Percentiles rank a stretch among this genome's conserved stretches.
These are phyloP conservation scores for Nakazawaea ishiwadae DNA, from an alignment of 805 yeast genomes.

Conservation along the genomic window DNA sequence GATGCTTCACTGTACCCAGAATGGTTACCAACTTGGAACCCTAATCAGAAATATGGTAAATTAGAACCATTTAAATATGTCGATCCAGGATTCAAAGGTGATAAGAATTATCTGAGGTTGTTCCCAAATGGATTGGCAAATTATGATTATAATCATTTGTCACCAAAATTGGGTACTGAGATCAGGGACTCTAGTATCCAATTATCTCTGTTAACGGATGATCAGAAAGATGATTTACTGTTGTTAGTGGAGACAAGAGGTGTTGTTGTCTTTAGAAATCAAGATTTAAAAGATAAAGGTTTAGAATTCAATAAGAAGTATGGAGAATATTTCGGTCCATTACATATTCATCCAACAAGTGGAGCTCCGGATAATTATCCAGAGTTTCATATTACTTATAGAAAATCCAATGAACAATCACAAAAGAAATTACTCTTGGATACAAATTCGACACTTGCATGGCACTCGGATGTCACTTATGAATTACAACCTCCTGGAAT, in stretches of 20 bases:
- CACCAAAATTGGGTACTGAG: conserved; percentile 71
- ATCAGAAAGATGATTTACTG: conserved; percentile 67
- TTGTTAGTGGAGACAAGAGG: conserved; percentile 64
- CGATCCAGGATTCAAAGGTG: conserved; percentile 69
- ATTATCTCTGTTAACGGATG: conserved; percentile 44
- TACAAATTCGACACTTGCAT: conserved; percentile 36
- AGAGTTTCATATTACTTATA: conserved; percentile 58
- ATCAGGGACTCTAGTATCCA: conserved; percentile 47
- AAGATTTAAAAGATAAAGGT: conserved; percentile 56
- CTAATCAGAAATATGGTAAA: conserved; percentile 46
- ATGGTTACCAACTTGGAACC: conserved; percentile 68
- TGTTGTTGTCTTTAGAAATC: conserved; percentile 61
- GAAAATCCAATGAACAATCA: conserved; percentile 39
- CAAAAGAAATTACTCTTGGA: conserved; percentile 29
- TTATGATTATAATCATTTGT: conserved; percentile 31
- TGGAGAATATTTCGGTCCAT: conserved; percentile 63
- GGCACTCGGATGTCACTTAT: conserved; percentile 76
- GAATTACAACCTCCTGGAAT: conserved; percentile 71
- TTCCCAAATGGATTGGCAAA: conserved; percentile 28
- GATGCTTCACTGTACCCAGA: conserved; percentile 40
- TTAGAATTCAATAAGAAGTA: conserved; percentile 43
- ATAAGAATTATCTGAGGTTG: conserved; percentile 47
- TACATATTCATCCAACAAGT: conserved; percentile 70
- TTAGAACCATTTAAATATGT: conserved; percentile 49
- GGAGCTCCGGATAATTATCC: conserved; percentile 61